Evolutionary conservation across 1,284 basidiomycete genomes (phyloP).

Genomic region (Boletus austroedulis): DNA sequence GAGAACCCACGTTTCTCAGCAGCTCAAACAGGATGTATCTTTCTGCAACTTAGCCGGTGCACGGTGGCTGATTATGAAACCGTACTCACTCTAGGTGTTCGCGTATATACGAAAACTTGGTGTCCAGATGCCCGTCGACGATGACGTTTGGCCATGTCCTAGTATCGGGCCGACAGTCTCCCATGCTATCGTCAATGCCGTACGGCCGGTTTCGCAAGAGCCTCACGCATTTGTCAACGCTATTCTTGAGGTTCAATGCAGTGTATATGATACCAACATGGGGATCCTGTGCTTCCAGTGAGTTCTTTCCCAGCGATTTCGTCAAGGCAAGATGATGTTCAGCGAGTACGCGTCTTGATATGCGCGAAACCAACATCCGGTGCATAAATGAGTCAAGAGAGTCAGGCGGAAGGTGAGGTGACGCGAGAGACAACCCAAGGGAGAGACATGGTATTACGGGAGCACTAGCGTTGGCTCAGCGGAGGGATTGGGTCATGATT

Average conservation of each 20-base stretch:
- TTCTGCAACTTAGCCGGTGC: conserved; percentile 4
- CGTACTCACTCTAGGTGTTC: conserved; percentile 78
- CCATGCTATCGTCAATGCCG: conserved; percentile 42
- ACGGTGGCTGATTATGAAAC: background rate
- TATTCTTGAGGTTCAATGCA: conserved; percentile 64
- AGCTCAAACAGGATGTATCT: conserved; percentile 89
- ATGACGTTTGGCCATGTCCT: conserved; percentile 61
- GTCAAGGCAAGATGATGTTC: conserved; percentile 89
- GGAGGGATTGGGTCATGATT: background rate
- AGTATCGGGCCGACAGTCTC: conserved; percentile 29
- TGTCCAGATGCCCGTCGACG: conserved; percentile 72
- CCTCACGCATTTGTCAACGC: conserved; percentile 65
- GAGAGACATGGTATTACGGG: conserved; percentile 75
- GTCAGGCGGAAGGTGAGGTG: conserved; percentile 74
- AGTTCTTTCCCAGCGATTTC: conserved; percentile 47
- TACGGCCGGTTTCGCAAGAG: conserved; percentile 56
- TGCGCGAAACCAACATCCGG: conserved; percentile 87
- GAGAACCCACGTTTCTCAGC: conserved; percentile 70
- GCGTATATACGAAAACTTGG: conserved; percentile 80
- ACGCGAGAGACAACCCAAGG: conserved; percentile 74
- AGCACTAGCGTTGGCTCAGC: conserved; percentile 46
- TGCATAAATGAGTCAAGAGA: conserved; percentile 85
- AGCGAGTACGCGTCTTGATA: conserved; percentile 84
- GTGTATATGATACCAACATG: conserved; percentile 90
- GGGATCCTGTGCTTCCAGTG: conserved; percentile 41